phyloP scores from a whole-genome alignment of 108 stramenopile genomes.

The Hondaea fermentalgiana region DNA sequence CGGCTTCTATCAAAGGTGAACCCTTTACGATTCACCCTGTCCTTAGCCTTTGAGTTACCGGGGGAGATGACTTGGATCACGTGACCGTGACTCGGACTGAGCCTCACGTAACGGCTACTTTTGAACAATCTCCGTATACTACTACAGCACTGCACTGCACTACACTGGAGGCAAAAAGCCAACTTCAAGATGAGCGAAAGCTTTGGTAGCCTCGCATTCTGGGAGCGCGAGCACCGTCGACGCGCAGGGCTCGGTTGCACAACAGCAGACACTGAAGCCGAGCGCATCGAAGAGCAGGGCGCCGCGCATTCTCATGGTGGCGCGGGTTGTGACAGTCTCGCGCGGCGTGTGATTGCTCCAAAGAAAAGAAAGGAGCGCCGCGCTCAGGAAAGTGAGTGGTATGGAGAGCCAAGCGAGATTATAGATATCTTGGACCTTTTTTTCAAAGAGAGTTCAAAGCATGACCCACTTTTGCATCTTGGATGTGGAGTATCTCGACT shows the following conservation, averaged over 20 bases:
- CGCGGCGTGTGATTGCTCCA: neutral
- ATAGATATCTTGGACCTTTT: neutral
- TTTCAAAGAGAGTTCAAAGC: neutral
- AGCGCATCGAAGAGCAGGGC: neutral
- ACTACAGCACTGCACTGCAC: neutral
- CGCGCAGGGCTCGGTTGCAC: neutral
- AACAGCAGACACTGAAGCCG: neutral
- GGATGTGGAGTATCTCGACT: neutral
- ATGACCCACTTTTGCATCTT: neutral
- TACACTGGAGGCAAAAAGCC: neutral
- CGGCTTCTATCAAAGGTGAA: too few species aligned
- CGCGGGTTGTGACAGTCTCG: neutral
- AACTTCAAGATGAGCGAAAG: neutral
- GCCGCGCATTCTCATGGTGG: neutral
- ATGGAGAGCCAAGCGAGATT: neutral
- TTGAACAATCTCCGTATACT: neutral
- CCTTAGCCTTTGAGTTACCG: too few species aligned
- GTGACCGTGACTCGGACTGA: too few species aligned
- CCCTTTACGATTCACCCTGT: too few species aligned
- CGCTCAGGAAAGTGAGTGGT: neutral
- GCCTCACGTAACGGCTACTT: neutral
- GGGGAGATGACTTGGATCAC: too few species aligned
- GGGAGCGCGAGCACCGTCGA: slow-evolving; percentile 12
- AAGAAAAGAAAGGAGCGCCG: neutral
- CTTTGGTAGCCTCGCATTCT: neutral